phyloP scores from a whole-genome alignment of 805 yeast genomes.

The Suhomyces sp. region DNA sequence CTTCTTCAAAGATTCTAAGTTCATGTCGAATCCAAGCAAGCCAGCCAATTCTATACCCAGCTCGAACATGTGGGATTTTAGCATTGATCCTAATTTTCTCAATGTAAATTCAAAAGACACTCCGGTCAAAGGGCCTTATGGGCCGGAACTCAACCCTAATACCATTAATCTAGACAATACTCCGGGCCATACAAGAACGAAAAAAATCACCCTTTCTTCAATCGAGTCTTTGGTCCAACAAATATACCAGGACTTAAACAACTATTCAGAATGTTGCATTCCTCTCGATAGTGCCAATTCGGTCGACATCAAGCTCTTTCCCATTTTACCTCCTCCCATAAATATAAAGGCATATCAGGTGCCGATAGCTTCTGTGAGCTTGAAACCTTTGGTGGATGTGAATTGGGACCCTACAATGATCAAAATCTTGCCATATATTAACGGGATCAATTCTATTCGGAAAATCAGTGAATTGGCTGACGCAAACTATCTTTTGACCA shows the following conservation, averaged over 20 bases:
- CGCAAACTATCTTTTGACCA: conserved; percentile 73
- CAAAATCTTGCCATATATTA: conserved; percentile 76
- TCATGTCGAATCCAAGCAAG: neutral
- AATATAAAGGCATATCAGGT: conserved; percentile 78
- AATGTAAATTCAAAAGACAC: neutral
- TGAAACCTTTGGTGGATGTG: conserved; percentile 72
- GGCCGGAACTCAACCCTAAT: neutral
- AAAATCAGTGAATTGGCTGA: conserved; percentile 75
- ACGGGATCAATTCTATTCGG: conserved; percentile 82
- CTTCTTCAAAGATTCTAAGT: conserved; percentile 32
- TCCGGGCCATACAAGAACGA: conserved; percentile 37
- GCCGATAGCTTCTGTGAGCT: conserved; percentile 82
- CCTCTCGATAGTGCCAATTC: conserved; percentile 89
- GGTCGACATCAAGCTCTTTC: conserved; percentile 91
- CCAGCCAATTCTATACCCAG: neutral
- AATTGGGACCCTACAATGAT: conserved; percentile 98
- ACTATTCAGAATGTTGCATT: conserved; percentile 92
- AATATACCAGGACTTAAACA: conserved; percentile 89
- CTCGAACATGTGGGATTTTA: neutral
- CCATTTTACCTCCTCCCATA: conserved; percentile 78
- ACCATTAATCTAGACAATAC: conserved; percentile 13
- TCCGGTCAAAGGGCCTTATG: neutral
- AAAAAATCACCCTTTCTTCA: conserved; percentile 33
- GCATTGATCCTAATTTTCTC: conserved; percentile 2
- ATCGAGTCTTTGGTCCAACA: conserved; percentile 82